phyloP scores from a whole-genome alignment of 202 grass and related monocot genomes.

The Bolboschoenoplectus hybrid region DNA sequence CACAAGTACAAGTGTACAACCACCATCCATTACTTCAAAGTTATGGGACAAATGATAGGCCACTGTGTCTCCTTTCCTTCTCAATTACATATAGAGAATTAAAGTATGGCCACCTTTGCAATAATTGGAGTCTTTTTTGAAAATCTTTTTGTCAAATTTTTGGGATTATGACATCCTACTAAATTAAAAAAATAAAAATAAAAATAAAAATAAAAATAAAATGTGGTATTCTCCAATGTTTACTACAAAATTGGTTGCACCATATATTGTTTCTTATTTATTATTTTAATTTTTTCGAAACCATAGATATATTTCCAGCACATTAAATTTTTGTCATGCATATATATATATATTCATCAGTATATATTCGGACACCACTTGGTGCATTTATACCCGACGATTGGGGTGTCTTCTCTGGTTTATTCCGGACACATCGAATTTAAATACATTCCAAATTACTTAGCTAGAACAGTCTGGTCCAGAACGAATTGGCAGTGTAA shows the following conservation, averaged over 20 bases:
- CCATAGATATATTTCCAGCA: neutral
- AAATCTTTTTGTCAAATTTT: slow-evolving; percentile 10
- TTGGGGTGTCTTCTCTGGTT: neutral
- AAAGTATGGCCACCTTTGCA: neutral
- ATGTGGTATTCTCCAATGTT: no score
- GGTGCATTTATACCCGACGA: neutral
- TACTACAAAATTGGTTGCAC: neutral
- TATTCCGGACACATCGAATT: neutral
- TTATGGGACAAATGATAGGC: neutral
- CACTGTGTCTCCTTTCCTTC: neutral
- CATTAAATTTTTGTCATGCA: neutral
- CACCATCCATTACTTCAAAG: neutral
- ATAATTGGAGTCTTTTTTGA: neutral
- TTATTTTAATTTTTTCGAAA: neutral
- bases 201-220: no score
- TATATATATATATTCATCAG: neutral
- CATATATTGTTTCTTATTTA: neutral
- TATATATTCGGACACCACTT: slow-evolving; percentile 17
- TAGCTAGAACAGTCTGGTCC: slow-evolving; percentile 16
- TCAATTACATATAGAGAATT: neutral
- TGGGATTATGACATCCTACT: neutral
- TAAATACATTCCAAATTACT: neutral
- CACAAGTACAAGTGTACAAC: neutral
- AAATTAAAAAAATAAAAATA: neutral
- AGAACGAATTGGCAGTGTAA: slow-evolving; percentile 22